phyloP scores from a whole-genome alignment of 2,329 filamentous ascomycete genomes.

The Fusarium irregulare region DNA sequence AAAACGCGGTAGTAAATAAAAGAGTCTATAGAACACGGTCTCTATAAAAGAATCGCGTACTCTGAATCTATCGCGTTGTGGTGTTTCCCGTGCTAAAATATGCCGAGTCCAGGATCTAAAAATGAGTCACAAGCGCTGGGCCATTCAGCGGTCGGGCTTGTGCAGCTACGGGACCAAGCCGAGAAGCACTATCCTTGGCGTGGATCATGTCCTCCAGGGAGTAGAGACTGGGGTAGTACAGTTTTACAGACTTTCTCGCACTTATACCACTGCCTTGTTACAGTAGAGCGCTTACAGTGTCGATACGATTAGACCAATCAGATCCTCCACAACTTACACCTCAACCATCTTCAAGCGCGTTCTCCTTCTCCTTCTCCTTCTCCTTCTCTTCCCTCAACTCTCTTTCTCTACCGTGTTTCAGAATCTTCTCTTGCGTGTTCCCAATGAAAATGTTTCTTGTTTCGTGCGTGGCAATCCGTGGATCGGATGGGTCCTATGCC shows the following conservation, averaged over 20 bases:
- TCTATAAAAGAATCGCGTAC: slow-evolving; percentile 11
- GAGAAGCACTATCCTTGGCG: slow-evolving; percentile 42
- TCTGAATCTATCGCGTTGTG: slow-evolving; percentile 20
- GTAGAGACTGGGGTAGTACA: slow-evolving; percentile 25
- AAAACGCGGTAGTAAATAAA: slow-evolving; percentile 35
- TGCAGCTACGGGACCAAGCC: slow-evolving; percentile 47
- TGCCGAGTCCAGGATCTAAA: slow-evolving; percentile 44
- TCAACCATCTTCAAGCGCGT: slow-evolving; percentile 16
- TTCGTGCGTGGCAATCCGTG: slow-evolving; percentile 31
- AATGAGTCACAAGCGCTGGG: slow-evolving; percentile 50
- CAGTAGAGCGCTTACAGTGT: slow-evolving; percentile 25
- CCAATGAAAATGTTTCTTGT: slow-evolving; percentile 39
- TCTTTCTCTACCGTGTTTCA: slow-evolving; percentile 32
- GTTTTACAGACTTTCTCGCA: slow-evolving; percentile 22
- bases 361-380: neutral
- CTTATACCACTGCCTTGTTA: neutral
- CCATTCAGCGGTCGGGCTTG: slow-evolving; percentile 48
- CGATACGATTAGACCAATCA: slow-evolving; percentile 33
- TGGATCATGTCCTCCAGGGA: slow-evolving; percentile 21
- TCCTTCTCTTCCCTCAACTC: neutral
- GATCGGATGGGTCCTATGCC: slow-evolving; percentile 39
- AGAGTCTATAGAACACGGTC: slow-evolving; percentile 18
- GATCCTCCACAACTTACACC: slow-evolving; percentile 30
- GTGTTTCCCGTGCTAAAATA: slow-evolving; percentile 12
- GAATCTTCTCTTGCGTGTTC: slow-evolving; percentile 39